Base-by-base conservation (phyloP, 192 early-diverging fungal species). In the Coemansia umbellata region DNA sequence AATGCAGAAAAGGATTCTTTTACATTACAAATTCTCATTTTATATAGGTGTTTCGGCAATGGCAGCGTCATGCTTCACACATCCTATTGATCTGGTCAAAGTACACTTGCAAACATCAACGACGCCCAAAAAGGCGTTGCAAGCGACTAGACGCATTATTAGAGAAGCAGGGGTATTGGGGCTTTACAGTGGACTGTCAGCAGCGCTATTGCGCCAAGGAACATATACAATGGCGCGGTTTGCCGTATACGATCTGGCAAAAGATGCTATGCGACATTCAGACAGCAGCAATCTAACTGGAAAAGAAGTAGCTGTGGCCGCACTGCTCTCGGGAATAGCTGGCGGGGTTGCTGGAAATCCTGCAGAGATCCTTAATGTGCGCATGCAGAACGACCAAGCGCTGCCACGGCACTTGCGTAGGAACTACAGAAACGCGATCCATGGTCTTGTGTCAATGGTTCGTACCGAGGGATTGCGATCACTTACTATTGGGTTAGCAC, bases 81-180 rank as follows among this genome's bases (percentile, higher is more conserved):
- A 95, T 71, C 86, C 89, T 39, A 80, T 96, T 33, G 91, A 94
- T 67, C 70, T 91, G 37, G 78, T 88, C 42, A 95, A 97, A 62
- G 95, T 98, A 27, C 85, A 91, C 11, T 65, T 98, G 40, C 95
- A 98, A 58, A 98, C 91, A 31, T 65, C 65, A 3, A 60, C 50
- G 9, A 40, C 33, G 69, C 81, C 27, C 78, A 84, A 41, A 68
- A 78, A 22, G 4, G 67, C 55, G 2, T 31, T 65, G 23, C 63
- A 55, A 7, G 64, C 60, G 5, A 50, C 53, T 82, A 85, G 40
- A 62, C 88, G 78, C 66, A 91, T 94, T 0, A 68, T 92, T 31
- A 78, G 77, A 1, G 84, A 86, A 53, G 84, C 92, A 27, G 93
- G 94, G n/a, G 52, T 89, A 10, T 61, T 84, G 15, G 88, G 86